A percentile compares a stretch with the other conserved stretches of the same genome.
Conservation (phyloP, 257 asterid genomes). For the Schizonepeta tenuifolia region DNA sequence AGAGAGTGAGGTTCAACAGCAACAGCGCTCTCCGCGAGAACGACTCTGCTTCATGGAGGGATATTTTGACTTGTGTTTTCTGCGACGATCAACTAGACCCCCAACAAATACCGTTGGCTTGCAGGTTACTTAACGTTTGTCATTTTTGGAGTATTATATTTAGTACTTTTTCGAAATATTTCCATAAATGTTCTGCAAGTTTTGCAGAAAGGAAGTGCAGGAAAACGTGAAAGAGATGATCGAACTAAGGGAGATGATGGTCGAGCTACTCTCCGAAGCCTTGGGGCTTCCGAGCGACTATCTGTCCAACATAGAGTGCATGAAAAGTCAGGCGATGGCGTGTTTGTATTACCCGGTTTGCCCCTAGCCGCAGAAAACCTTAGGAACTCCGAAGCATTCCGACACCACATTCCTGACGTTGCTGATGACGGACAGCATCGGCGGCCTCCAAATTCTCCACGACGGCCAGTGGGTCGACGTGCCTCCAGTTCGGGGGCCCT, state of each 20-base stretch:
- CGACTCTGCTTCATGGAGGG: constrained; percentile 44
- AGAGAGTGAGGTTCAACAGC: constrained; percentile 35
- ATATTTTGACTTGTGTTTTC: constrained; percentile 31
- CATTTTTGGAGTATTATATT: no score
- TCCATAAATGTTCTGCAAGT: background rate
- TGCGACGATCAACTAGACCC: constrained; percentile 35
- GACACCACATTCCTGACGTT: constrained; percentile 42
- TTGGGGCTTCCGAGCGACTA: constrained; percentile 36
- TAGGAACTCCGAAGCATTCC: constrained; percentile 40
- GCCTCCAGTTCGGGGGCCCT: constrained; percentile 42
- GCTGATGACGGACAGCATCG: constrained; percentile 38
- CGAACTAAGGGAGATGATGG: constrained; percentile 38
- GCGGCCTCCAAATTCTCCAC: constrained; percentile 48
- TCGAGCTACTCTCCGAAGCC: constrained; percentile 45
- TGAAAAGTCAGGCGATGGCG: constrained; percentile 44
- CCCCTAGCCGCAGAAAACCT: constrained; percentile 44
- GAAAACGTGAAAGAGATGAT: constrained; percentile 42
- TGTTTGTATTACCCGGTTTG: constrained; percentile 42
- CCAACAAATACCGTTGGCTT: constrained; percentile 14
- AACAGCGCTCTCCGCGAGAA: constrained; percentile 14
- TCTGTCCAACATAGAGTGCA: constrained; percentile 41
- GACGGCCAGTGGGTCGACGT: constrained; percentile 41
- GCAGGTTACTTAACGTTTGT: constrained; percentile 23
- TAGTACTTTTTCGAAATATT: background rate
- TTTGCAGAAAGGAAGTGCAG: constrained; percentile 21